Evolutionary conservation across 192 early-diverging fungal genomes (phyloP), one percentile per base, ranked within the genome.

Genomic region (Coemansia furcata): DNA sequence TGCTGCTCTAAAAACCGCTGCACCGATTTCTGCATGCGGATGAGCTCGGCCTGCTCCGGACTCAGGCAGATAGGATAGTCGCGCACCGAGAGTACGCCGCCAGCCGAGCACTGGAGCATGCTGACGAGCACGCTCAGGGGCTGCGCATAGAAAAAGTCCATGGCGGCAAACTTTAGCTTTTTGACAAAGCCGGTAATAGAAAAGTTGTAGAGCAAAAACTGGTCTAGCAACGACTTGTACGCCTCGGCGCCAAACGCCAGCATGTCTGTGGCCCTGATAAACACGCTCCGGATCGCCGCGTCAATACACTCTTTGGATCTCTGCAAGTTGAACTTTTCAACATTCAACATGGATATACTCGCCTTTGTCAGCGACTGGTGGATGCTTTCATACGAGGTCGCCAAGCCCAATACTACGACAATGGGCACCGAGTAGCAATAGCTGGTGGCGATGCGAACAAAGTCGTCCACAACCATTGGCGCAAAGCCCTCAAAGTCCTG

Each of bases 401-500:
- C 92, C n/a, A 98, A 74, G 4, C 93, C 92, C 65, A 98, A 82
- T 0, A 97, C 63, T 15, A 95, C 72, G 1, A 92, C 86, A 63
- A 98, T 88, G 3, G 94, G 94, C 30, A 95, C 77, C 35, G 75
- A 71, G 35, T 83, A 71, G 54, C 85, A 85, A 76, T 93, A 93
- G 61, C 89, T 83, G 68, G 91, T 91, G 40, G 70, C 69, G 30
- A 76, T 68, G 19, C 83, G 85, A 59, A 95, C 85, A 67, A 95
- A 86, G 64, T 92, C 87, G 61, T 93, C 86, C 6, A 95, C 84
- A 0, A 94, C 80, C 14, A 69, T 68, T 7, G 88, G 84, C 37
- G 87, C 84, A 60, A 97, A 95, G 43, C 89, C 85, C 68, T 97
- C 95, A 79, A 94, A 92, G 69, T 97, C 93, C 65, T 94, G 90